These are phyloP conservation scores for Venturia carpophila DNA, from an alignment of 2,329 filamentous ascomycete species.

Conservation along the genomic window DNA sequence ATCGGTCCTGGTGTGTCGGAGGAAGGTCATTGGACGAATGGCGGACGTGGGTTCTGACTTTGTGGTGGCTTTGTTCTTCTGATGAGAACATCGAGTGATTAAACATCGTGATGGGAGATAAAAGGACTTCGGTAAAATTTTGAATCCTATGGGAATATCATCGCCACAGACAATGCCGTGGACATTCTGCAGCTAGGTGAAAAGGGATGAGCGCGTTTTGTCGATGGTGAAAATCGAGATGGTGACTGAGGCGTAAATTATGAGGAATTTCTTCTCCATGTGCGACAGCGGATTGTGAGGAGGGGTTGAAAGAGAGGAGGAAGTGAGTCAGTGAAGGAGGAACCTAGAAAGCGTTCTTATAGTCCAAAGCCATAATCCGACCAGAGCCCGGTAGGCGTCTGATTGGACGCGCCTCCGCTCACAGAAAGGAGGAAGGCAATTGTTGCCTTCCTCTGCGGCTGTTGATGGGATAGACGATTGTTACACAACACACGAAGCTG, in stretches of 20 bases:
- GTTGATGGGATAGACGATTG: neutral
- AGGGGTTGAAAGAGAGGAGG: neutral
- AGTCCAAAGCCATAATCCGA: no score
- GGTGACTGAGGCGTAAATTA: neutral
- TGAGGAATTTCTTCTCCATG: neutral
- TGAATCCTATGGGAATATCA: neutral
- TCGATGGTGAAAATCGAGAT: neutral
- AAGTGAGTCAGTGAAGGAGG: neutral
- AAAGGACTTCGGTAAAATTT: neutral
- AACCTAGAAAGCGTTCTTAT: neutral
- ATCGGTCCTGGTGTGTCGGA: neutral
- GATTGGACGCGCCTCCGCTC: neutral
- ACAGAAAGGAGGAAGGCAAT: neutral
- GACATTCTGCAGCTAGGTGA: neutral
- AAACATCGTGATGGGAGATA: neutral
- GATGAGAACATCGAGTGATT: neutral
- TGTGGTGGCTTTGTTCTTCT: neutral
- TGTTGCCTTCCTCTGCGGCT: conserved; percentile 8
- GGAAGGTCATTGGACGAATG: neutral
- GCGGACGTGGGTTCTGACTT: neutral
- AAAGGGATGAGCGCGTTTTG: neutral
- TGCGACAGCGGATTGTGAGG: neutral
- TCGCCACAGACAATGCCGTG: neutral
- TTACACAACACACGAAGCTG: neutral
- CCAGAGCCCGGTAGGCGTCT: neutral